A percentile compares a stretch with the other conserved stretches of the same genome.
phyloP scores from a whole-genome alignment of 768 basidiomycete species.

The Xanthoconium stramineum region DNA sequence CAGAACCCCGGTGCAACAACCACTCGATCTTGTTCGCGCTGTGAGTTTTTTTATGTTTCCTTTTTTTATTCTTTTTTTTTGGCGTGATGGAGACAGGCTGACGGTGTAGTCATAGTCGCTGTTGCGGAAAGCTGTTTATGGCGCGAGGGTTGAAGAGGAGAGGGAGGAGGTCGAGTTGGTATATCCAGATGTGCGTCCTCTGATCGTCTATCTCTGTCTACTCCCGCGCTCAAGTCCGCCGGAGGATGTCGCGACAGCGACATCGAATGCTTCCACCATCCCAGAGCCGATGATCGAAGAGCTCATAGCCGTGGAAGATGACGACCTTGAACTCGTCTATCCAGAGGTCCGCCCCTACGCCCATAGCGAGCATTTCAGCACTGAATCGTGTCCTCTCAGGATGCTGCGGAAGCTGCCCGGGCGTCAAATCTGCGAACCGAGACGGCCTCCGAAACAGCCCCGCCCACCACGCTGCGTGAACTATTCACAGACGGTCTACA shows the following conservation, averaged over 20 bases:
- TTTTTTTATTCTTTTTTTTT: too few relatives aligned
- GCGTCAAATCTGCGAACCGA: not conserved
- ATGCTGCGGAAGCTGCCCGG: not conserved
- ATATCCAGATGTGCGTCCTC: constrained; percentile 24
- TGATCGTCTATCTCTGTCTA: not conserved
- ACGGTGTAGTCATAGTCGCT: not conserved
- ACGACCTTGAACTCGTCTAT: constrained; percentile 17
- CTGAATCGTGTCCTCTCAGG: constrained; percentile 5
- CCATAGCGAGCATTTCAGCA: not conserved
- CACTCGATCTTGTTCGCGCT: not conserved
- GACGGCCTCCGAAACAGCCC: too few relatives aligned
- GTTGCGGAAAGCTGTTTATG: not conserved
- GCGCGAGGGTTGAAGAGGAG: not conserved
- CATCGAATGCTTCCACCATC: not conserved
- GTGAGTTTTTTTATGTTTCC: too few relatives aligned
- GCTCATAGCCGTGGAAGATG: not conserved
- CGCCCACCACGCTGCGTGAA: not conserved
- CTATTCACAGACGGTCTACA: not conserved
- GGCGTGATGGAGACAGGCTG: not conserved
- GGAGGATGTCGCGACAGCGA: constrained; percentile 2
- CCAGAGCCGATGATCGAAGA: not conserved
- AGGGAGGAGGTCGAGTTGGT: constrained; percentile 14
- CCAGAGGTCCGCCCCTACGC: constrained; percentile 6
- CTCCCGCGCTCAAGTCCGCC: not conserved
- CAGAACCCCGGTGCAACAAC: not conserved